Percentiles rank a stretch among this genome's conserved stretches.
These are phyloP conservation scores for Fusarium sp. DNA, from an alignment of 2,329 filamentous ascomycete genomes.

Conservation along the genomic window DNA sequence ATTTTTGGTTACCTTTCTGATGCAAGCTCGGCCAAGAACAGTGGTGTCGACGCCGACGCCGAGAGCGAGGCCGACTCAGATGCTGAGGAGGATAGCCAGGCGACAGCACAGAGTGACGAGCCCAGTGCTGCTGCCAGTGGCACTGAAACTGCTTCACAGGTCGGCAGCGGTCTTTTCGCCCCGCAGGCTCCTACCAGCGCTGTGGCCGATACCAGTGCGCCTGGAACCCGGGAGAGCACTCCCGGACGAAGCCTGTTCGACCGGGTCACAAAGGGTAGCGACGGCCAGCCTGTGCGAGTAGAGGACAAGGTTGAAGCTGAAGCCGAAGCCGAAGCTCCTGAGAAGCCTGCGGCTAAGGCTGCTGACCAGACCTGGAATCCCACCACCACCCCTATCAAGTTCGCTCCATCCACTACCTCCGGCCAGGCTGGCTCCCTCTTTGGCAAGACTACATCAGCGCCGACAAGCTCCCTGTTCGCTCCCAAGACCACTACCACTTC, in stretches of 20 bases:
- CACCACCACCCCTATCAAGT: constrained; percentile 63
- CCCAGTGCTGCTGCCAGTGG: constrained; percentile 54
- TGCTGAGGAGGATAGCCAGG: constrained; percentile 52
- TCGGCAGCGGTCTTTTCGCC: constrained; percentile 40
- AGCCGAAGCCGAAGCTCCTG: constrained; percentile 33
- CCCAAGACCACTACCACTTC: constrained; percentile 48
- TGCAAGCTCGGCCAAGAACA: constrained; percentile 62
- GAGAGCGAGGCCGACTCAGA: constrained; percentile 58
- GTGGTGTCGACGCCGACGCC: constrained; percentile 57
- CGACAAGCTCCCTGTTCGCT: constrained; percentile 49
- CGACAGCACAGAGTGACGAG: constrained; percentile 54
- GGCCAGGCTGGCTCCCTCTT: constrained; percentile 47
- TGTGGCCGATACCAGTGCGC: constrained; percentile 47
- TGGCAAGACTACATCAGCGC: constrained; percentile 42
- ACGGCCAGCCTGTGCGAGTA: constrained; percentile 59
- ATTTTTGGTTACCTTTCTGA: constrained; percentile 69
- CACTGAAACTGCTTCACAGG: constrained; percentile 51
- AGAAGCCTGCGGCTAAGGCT: constrained; percentile 43
- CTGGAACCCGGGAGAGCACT: constrained; percentile 55
- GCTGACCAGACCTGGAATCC: constrained; percentile 54
- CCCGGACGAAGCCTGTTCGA: constrained; percentile 63
- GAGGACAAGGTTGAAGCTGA: constrained; percentile 40
- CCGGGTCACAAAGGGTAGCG: constrained; percentile 59
- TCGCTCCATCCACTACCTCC: constrained; percentile 50
- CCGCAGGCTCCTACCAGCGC: constrained; percentile 43